These are phyloP conservation scores for Trichophaea hybrida DNA, from an alignment of 2,329 filamentous ascomycete genomes.

Conservation along the genomic window DNA sequence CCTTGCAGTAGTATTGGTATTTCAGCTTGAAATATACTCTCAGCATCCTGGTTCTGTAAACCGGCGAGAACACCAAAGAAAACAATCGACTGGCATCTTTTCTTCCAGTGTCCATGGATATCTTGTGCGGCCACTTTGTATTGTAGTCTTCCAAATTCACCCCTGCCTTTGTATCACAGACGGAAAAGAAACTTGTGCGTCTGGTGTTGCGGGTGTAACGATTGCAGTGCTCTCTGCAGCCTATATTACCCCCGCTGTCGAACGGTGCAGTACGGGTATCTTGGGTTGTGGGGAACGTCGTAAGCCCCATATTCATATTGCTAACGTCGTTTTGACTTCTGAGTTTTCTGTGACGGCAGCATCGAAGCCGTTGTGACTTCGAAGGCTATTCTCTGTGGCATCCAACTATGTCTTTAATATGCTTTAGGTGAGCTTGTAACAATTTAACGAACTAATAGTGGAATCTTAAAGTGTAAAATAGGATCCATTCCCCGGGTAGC, in stretches of 20 bases:
- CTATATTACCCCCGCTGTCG: neutral
- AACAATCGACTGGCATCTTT: neutral
- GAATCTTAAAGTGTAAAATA: too few relatives aligned
- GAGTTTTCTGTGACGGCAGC: neutral
- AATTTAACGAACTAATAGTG: too few relatives aligned
- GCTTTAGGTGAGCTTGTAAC: too few relatives aligned
- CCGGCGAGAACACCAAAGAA: neutral
- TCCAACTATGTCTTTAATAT: neutral
- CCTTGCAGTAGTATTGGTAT: neutral
- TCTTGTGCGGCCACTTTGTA: neutral
- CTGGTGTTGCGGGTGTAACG: conserved; percentile 1
- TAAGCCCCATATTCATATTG: too few relatives aligned
- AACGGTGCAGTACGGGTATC: neutral
- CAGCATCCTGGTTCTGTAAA: neutral
- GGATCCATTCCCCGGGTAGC: too few relatives aligned
- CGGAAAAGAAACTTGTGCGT: neutral
- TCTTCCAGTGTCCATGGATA: neutral
- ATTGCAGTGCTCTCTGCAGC: neutral
- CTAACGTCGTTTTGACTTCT: neutral
- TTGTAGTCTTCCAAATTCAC: neutral
- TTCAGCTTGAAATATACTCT: neutral
- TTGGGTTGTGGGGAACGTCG: neutral
- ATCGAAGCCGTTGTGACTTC: neutral
- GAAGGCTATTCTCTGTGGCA: neutral
- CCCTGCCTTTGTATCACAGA: conserved; percentile 1